Evolutionary conservation across 257 asterid genomes (phyloP), one percentile per base, ranked within the genome.

Genomic region (Salvia rosmarinus): DNA sequence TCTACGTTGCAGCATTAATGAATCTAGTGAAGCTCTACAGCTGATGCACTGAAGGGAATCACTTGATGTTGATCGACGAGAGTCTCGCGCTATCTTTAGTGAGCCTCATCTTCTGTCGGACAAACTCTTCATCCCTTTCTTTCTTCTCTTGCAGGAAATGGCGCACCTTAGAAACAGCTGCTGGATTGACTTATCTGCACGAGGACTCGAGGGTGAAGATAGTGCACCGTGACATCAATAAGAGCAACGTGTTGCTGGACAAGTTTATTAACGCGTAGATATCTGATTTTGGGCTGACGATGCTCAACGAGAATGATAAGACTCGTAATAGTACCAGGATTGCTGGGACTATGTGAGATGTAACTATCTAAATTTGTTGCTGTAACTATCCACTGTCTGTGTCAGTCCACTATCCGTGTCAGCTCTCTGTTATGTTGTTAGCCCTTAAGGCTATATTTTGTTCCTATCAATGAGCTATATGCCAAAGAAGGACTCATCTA

Each of bases 281-380:
- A 72, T 90, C 98, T 0, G 98, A 93, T 75, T 93, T 93, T 72
- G 98, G 98, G 34, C 72, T 93, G 52, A 97, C 98, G 4, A 89
- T 88, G 87, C 96, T 89, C 10, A 79, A 82, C 17, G 97, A 93
- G 73, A 97, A 84, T 40, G 97, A 82, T 23, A 77, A 79, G 16
- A 86, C 96, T 63, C 98, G 89, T 67, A 89, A 90, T 60, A 93
- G 98, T 70, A 93, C 98, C 16, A 83, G 94, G 44, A 78, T 93
- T 76, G 98, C 97, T 55, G 97, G 98, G 76, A 93, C 98, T 58
- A 87, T 90, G 98, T 93, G 77, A 87, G 96, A 71, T 67, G 37
- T 5, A 44, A 13, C 9, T 14, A 16, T 51, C 46, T 44, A 16
- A 6, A 17, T n/a, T n/a, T 51, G 13, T 32, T 30, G 11, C 16